Evolutionary conservation across 1,284 basidiomycete species (phyloP), one percentile per base, ranked within the genome.

Genomic region (Rhodotorula glutinis): DNA sequence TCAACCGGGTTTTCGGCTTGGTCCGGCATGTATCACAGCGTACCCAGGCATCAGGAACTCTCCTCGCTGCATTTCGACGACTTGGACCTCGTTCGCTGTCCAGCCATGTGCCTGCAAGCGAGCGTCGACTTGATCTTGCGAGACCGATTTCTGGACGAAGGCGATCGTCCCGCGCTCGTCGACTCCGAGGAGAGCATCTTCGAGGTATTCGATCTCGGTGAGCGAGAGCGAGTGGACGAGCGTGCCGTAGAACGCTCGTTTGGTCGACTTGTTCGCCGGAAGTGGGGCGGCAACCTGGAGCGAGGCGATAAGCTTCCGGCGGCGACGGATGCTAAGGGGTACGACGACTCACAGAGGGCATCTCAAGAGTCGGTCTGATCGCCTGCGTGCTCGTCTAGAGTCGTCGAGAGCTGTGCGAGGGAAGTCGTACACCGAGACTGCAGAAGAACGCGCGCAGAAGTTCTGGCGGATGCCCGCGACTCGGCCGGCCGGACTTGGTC

Each of bases 31-130:
- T 5, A 9, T 0, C 0, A 10, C 14, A 27, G n/a, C 70, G 53
- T 52, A 87, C 21, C 92, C 92, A 5, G 93, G 92, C 75, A 91
- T 85, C 61, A 96, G 77, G 78, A 94, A 93, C 74, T 92, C 86
- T 16, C 89, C 90, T 2, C 82, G 76, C 54, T 81, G 81, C 27
- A 93, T 80, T 59, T 78, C 76, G 2, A 86, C 76, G 10, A 85
- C 55, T 54, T 81, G 77, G 44, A 79, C 78, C 27, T 81, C 77
- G 2, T 30, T 8, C 75, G 75, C 54, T 17, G 63, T 17, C 74
- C 74, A 73, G 5, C 67, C 71, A 27, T 66, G 73, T 19, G 57
- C 54, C 27, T 82, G 17, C 43, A 75, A 77, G 71, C 81, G 81
- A n/a, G 86, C 69, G 40, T 75, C 72, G 58, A 82, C 77, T 10